Conservation (phyloP, 345 rosid genomes). For the Eucalyptus rudis region DNA sequence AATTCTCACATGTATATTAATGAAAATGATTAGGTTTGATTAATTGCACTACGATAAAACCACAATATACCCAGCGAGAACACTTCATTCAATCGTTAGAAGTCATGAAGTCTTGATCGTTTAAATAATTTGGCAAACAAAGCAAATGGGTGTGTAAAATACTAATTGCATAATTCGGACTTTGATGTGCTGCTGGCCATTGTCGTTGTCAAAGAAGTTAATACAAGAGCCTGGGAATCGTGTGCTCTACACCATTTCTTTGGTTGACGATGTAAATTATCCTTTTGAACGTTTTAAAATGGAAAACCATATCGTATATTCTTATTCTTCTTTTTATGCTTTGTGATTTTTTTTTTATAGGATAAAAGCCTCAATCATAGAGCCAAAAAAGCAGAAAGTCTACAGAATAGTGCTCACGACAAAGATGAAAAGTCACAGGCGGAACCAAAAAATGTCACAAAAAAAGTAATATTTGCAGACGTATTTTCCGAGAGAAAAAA, state of each 20-base stretch:
- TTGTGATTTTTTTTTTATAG: not conserved
- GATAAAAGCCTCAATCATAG: not conserved
- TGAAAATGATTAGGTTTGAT: not conserved
- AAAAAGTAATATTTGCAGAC: not conserved
- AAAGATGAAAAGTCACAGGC: not conserved
- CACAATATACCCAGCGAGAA: not conserved
- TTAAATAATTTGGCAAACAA: not conserved
- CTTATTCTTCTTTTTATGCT: not conserved
- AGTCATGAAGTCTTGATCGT: fast-evolving
- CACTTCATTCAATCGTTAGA: not conserved
- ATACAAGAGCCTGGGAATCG: not conserved
- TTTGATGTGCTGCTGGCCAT: not conserved
- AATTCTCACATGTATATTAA: not conserved
- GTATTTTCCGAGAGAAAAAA: not conserved
- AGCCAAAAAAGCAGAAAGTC: not conserved
- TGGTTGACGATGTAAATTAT: not conserved
- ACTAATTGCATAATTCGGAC: not conserved
- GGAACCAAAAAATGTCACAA: not conserved
- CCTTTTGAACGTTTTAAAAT: not conserved
- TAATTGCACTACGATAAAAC: too few relatives aligned
- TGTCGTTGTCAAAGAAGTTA: not conserved
- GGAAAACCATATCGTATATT: not conserved
- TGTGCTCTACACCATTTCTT: not conserved
- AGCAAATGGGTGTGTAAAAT: not conserved
- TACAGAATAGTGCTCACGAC: not conserved